These are phyloP conservation scores for Epichloe gansuensis DNA, from an alignment of 2,329 filamentous ascomycete species.

Conservation along the genomic window DNA sequence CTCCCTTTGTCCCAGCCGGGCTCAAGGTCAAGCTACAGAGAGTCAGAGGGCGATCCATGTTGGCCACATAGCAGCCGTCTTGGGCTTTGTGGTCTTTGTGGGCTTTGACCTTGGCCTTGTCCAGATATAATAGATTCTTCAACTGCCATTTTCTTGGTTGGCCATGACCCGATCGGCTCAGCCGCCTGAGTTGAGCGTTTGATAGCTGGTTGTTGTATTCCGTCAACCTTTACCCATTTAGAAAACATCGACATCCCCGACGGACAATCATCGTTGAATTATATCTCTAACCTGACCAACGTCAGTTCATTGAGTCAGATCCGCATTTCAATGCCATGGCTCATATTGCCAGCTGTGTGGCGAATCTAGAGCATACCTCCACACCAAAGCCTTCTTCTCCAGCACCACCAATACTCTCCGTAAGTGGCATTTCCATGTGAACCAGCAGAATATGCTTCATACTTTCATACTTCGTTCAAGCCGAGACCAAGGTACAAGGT, in stretches of 20 bases:
- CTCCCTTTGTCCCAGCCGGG: background rate
- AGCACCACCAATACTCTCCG: conserved; percentile 31
- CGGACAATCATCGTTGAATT: too few species aligned
- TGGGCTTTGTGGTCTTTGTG: background rate
- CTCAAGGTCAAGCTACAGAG: conserved; percentile 1
- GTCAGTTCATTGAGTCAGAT: background rate
- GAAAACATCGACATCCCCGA: too few species aligned
- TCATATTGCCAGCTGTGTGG: conserved; percentile 50
- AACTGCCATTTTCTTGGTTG: background rate
- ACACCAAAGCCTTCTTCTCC: conserved; percentile 39
- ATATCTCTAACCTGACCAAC: background rate
- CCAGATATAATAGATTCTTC: background rate
- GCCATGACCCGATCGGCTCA: background rate
- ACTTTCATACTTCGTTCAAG: too few species aligned
- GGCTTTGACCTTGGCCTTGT: background rate
- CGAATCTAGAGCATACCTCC: conserved; percentile 36
- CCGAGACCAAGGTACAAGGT: background rate
- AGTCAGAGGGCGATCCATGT: background rate
- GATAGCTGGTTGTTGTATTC: background rate
- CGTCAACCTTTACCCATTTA: background rate
- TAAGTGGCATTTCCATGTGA: conserved; percentile 16
- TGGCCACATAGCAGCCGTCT: background rate
- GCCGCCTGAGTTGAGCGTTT: background rate
- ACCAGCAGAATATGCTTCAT: background rate
- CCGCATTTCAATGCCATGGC: conserved; percentile 31